Conservation (phyloP, 257 asterid genomes). For the Ballota nigra region DNA sequence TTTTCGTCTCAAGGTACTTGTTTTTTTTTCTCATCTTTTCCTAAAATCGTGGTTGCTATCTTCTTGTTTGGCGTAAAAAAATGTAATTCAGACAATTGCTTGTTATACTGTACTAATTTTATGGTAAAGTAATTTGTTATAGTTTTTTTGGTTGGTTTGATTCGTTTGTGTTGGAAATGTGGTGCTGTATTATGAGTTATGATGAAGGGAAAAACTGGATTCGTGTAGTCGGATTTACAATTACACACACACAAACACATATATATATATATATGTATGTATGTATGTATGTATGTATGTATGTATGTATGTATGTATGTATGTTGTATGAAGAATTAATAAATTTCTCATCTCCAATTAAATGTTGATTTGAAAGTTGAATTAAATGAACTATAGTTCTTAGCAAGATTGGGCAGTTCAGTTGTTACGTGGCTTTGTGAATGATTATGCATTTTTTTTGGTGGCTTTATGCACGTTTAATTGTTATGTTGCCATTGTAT, state of each 20-base stretch:
- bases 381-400: neutral
- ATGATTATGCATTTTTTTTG: constrained; percentile 1
- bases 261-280: too few species aligned
- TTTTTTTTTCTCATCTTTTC: neutral
- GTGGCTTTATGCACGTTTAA: neutral
- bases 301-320: too few species aligned
- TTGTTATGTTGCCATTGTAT: neutral
- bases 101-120: neutral
- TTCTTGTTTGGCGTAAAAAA: neutral
- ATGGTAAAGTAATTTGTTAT: neutral
- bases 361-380: neutral
- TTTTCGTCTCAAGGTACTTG: constrained; percentile 25
- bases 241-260: too few species aligned
- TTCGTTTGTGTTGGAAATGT: neutral
- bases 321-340: too few species aligned
- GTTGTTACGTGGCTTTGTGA: constrained; percentile 8
- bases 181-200: too few species aligned
- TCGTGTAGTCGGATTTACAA: neutral
- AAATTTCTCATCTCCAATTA: too few species aligned
- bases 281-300: too few species aligned
- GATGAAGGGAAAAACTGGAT: too few species aligned
- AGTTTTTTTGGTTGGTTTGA: constrained; percentile 1
- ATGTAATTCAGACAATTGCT: neutral
- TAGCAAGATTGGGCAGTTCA: neutral
- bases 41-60: neutral